These are phyloP conservation scores for Macrotyloma uniflorum DNA, from an alignment of 306 rosid genomes.

Conservation along the genomic window DNA sequence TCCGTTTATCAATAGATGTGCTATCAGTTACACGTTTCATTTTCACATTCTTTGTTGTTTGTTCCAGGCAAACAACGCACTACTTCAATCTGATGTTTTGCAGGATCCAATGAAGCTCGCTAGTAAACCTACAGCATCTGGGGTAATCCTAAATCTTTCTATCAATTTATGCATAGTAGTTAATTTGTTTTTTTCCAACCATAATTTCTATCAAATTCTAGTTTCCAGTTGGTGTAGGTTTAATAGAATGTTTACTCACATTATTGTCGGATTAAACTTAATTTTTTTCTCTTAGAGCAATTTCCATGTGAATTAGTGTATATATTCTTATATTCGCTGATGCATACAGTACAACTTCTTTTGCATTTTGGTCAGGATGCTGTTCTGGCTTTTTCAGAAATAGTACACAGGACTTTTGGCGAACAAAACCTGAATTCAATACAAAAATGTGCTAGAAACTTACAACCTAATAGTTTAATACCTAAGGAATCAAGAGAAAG, in stretches of 20 bases:
- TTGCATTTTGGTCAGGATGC: constrained; percentile 48
- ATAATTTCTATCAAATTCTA: constrained; percentile 3
- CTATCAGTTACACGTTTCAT: background rate
- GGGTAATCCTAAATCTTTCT: constrained; percentile 38
- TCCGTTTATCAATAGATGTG: background rate
- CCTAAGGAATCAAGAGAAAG: constrained; percentile 28
- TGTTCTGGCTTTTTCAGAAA: constrained; percentile 33
- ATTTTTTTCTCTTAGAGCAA: background rate
- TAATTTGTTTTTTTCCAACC: background rate
- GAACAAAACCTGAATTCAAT: constrained; percentile 29
- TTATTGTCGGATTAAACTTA: constrained; percentile 4
- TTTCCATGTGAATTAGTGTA: constrained; percentile 22
- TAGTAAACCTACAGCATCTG: constrained; percentile 17
- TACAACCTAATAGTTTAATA: constrained; percentile 27
- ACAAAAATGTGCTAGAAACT: constrained; percentile 29
- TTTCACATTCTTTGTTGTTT: constrained; percentile 32
- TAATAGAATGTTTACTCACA: constrained; percentile 4
- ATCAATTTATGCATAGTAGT: background rate
- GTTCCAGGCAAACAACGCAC: constrained; percentile 27
- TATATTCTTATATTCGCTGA: background rate
- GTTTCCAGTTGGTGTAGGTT: constrained; percentile 11
- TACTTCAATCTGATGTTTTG: constrained; percentile 30
- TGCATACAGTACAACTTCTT: background rate
- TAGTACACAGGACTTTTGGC: constrained; percentile 28
- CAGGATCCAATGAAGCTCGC: constrained; percentile 26